Evolutionary conservation across 306 rosid species (phyloP).

Genomic region (Prunus fruticosa): DNA sequence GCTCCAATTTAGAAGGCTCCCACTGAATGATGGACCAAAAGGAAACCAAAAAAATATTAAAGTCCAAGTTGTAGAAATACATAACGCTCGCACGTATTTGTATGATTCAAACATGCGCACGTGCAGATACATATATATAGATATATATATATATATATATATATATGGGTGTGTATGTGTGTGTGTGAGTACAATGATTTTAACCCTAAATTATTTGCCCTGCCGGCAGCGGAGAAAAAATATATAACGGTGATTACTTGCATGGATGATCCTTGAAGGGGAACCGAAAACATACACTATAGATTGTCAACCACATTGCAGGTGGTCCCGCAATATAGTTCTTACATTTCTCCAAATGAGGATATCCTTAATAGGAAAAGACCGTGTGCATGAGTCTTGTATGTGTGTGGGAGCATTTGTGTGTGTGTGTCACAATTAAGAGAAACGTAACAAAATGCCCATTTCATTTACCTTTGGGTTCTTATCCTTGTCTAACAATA

Average conservation of each 20-base stretch:
- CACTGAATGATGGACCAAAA: slow-evolving; percentile 22
- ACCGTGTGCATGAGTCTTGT: neutral
- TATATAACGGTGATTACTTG: neutral
- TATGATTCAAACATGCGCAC: neutral
- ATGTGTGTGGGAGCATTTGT: neutral
- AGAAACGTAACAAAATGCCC: neutral
- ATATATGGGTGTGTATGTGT: neutral
- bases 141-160: too few species aligned
- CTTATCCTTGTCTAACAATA: slow-evolving; percentile 78
- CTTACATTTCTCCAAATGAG: neutral
- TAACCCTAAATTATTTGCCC: neutral
- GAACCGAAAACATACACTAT: too few species aligned
- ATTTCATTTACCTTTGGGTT: slow-evolving; percentile 71
- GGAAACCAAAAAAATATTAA: neutral
- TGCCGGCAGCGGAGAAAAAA: neutral
- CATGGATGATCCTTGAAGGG: neutral
- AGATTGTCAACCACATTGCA: too few species aligned
- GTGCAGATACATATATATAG: neutral
- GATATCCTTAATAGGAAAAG: neutral
- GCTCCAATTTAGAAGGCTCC: slow-evolving; percentile 35
- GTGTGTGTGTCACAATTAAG: neutral
- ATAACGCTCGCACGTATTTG: neutral
- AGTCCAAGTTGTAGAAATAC: neutral
- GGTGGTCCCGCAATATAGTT: too few species aligned
- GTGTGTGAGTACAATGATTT: neutral